Evolutionary conservation across 1,139 yeast genomes (phyloP).

Genomic region (Pichia sp.): DNA sequence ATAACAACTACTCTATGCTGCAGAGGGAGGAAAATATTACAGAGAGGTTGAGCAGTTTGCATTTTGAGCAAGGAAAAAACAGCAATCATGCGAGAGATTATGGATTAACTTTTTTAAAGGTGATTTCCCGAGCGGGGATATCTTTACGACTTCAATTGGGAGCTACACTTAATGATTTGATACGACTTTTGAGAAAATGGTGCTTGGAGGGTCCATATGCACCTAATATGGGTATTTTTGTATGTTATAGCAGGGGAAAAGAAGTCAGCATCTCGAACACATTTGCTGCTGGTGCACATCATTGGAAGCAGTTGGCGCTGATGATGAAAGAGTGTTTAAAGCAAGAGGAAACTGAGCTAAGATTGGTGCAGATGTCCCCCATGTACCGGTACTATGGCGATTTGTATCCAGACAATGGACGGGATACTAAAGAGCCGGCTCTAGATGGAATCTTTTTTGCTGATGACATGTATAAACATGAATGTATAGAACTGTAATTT

Average conservation of each 20-base stretch:
- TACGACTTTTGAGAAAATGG: conserved; percentile 6
- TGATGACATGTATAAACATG: background rate
- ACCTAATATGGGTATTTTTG: background rate
- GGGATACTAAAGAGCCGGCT: conserved; percentile 8
- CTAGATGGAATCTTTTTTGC: background rate
- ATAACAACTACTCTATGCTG: background rate
- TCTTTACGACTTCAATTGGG: background rate
- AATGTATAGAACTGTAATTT: background rate
- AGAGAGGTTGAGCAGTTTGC: background rate
- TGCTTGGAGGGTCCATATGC: background rate
- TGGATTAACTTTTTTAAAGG: background rate
- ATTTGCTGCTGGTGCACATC: background rate
- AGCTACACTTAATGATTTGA: conserved; percentile 11
- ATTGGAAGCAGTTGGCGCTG: background rate
- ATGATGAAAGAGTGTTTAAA: conserved; percentile 10
- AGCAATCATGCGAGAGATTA: background rate
- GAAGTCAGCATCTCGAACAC: background rate
- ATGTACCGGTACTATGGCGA: conserved; percentile 20
- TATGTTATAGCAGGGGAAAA: background rate
- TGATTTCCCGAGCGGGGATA: background rate
- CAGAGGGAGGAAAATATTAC: background rate
- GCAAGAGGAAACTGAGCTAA: background rate
- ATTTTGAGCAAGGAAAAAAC: background rate
- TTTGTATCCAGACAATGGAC: conserved; percentile 18
- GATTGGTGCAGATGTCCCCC: conserved; percentile 12